A percentile compares a stretch with the other conserved stretches of the same genome.
Evolutionary conservation across 164 flowering plant species (phyloP).

Genomic region (grape (Vitis vinifera)): DNA sequence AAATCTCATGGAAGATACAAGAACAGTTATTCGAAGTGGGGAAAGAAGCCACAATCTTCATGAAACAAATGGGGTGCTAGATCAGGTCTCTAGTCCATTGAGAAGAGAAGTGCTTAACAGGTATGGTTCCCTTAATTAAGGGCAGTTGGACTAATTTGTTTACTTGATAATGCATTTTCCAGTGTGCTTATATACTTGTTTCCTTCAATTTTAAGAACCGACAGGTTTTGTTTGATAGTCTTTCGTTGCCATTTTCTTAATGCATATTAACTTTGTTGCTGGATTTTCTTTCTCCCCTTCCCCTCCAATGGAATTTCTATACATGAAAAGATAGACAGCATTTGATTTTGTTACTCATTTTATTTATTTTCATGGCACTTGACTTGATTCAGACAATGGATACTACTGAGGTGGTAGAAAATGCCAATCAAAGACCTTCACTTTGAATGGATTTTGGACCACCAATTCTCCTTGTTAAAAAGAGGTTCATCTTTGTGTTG

Average conservation of each 20-base stretch:
- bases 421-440: neutral
- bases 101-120: slow-evolving; percentile 51
- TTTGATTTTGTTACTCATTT: neutral
- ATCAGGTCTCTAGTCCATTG: slow-evolving; percentile 47
- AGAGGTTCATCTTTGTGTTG: no score
- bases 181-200: neutral
- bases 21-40: slow-evolving; percentile 21
- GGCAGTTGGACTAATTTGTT: neutral
- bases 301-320: neutral
- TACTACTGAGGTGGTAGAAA: neutral
- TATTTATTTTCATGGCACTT: neutral
- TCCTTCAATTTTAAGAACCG: neutral
- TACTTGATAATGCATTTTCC: neutral
- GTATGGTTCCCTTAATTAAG: slow-evolving; percentile 10
- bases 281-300: neutral
- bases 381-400: neutral
- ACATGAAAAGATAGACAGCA: neutral
- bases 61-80: slow-evolving; percentile 40
- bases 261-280: no score
- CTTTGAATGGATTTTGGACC: no score
- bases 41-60: slow-evolving; percentile 26
- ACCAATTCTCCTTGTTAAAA: no score
- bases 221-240: no score
- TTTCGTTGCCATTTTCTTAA: no score
- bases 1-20: slow-evolving; percentile 21